A percentile compares a stretch with the other conserved stretches of the same genome.
These are phyloP conservation scores for Rugosomyces carneus DNA, from an alignment of 1,284 basidiomycete genomes.

Conservation along the genomic window DNA sequence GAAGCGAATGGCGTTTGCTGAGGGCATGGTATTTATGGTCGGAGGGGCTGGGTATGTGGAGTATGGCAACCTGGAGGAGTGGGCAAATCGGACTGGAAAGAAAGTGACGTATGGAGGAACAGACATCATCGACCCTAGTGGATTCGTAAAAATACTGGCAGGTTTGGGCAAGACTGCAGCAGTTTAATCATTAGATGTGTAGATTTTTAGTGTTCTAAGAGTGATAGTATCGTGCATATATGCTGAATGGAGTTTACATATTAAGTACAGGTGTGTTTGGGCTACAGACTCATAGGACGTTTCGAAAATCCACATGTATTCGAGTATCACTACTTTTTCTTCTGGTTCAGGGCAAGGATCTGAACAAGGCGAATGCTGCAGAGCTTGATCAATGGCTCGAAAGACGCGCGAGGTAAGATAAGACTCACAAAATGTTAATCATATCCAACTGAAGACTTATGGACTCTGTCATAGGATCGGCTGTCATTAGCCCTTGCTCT, in stretches of 20 bases:
- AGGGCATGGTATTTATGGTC: slow-evolving; percentile 92
- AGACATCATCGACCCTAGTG: slow-evolving; percentile 87
- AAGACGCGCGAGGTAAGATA: neutral
- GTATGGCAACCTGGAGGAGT: slow-evolving; percentile 93
- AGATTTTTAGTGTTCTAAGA: neutral
- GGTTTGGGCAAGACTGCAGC: slow-evolving; percentile 45
- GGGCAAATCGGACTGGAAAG: slow-evolving; percentile 76
- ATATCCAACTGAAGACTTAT: slow-evolving; percentile 80
- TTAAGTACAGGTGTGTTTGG: neutral
- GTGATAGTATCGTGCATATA: neutral
- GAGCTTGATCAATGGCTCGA: slow-evolving; percentile 1
- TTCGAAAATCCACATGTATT: neutral
- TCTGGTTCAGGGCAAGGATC: slow-evolving; percentile 66
- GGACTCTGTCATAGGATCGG: slow-evolving; percentile 78
- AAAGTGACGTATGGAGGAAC: slow-evolving; percentile 93
- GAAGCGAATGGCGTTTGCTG: slow-evolving; percentile 78
- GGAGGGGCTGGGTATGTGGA: slow-evolving; percentile 98
- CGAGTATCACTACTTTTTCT: slow-evolving; percentile 35
- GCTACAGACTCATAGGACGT: neutral
- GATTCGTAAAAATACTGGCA: slow-evolving; percentile 72
- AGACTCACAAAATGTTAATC: slow-evolving; percentile 79
- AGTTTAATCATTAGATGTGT: slow-evolving; percentile 4
- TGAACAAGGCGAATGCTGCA: slow-evolving; percentile 75
- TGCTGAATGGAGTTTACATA: neutral
- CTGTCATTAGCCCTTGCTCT: slow-evolving; percentile 58